These are phyloP conservation scores for Inosperma sp. DNA, from an alignment of 768 basidiomycete species.

Conservation along the genomic window DNA sequence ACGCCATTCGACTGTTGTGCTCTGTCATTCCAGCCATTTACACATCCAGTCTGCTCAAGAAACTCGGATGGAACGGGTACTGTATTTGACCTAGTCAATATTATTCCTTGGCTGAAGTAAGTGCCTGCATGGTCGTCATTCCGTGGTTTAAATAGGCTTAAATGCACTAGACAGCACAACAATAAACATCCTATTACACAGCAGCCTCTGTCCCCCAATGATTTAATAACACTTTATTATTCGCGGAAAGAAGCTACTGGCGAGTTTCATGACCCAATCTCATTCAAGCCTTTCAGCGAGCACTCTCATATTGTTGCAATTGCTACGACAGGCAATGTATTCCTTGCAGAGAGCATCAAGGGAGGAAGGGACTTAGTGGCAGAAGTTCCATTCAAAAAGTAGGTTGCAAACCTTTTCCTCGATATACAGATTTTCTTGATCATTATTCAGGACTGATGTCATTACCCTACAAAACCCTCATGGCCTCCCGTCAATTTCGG, in stretches of 20 bases:
- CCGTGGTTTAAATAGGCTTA: slow-evolving; percentile 6
- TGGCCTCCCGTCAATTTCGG: slow-evolving; percentile 59
- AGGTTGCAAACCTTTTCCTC: slow-evolving; percentile 16
- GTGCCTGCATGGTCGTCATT: slow-evolving; percentile 22
- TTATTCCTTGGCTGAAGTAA: slow-evolving; percentile 92
- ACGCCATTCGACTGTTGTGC: slow-evolving; percentile 92
- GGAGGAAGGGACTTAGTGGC: slow-evolving; percentile 81
- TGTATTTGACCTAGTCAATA: slow-evolving; percentile 89
- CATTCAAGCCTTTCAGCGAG: slow-evolving; percentile 95
- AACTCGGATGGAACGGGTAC: slow-evolving; percentile 74
- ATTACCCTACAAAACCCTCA: slow-evolving; percentile 94
- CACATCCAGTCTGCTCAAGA: slow-evolving; percentile 81
- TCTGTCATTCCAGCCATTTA: slow-evolving; percentile 85
- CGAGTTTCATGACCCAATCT: slow-evolving; percentile 92
- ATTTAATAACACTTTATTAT: slow-evolving; percentile 77
- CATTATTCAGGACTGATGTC: slow-evolving; percentile 63
- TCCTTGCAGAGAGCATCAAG: slow-evolving; percentile 84
- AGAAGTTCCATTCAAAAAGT: slow-evolving; percentile 86
- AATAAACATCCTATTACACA: slow-evolving; percentile 78
- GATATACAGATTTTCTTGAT: slow-evolving; percentile 6
- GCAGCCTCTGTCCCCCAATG: slow-evolving; percentile 61
- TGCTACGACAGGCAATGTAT: slow-evolving; percentile 88
- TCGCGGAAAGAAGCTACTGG: slow-evolving; percentile 77
- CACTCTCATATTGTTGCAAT: slow-evolving; percentile 95
- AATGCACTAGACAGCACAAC: slow-evolving; percentile 65